A percentile compares a stretch with the other conserved stretches of the same genome.
These are phyloP conservation scores for Candida takata DNA, from an alignment of 805 yeast genomes.

Conservation along the genomic window DNA sequence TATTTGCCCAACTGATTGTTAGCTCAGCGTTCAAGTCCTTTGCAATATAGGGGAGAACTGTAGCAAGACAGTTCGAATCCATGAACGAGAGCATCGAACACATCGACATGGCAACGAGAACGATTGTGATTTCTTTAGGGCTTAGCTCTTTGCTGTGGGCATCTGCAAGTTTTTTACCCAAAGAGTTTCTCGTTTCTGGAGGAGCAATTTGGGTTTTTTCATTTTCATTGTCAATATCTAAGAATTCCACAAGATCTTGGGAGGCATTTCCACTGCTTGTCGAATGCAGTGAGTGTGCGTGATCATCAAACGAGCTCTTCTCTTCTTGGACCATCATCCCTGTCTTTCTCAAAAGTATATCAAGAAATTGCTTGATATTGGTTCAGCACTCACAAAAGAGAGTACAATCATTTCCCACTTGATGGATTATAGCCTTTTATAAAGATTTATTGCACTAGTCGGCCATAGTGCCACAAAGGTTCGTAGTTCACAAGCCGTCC, in stretches of 20 bases:
- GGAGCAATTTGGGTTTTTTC: not conserved
- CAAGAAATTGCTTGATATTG: too few relatives aligned
- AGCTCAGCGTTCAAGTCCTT: conserved; percentile 38
- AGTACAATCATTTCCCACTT: too few relatives aligned
- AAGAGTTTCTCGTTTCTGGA: not conserved
- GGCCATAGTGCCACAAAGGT: too few relatives aligned
- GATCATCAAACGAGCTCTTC: too few relatives aligned
- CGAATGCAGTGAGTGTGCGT: too few relatives aligned
- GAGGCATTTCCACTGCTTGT: too few relatives aligned
- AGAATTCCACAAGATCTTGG: not conserved
- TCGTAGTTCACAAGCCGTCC: too few relatives aligned
- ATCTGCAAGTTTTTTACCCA: conserved; percentile 15
- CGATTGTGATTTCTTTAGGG: conserved; percentile 9
- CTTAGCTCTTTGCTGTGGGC: conserved; percentile 11
- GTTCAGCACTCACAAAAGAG: too few relatives aligned
- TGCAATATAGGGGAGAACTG: conserved; percentile 35
- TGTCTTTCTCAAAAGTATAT: too few relatives aligned
- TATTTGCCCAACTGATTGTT: conserved; percentile 55
- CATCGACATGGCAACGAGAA: conserved; percentile 13
- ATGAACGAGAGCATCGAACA: conserved; percentile 16
- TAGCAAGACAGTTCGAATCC: conserved; percentile 16
- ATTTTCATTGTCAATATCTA: not conserved
- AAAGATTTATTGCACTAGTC: too few relatives aligned
- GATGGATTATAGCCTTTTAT: too few relatives aligned
- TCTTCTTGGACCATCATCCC: too few relatives aligned